These are phyloP conservation scores for Strigomonas oncopelti DNA, from an alignment of 208 protist genomes.

Conservation along the genomic window DNA sequence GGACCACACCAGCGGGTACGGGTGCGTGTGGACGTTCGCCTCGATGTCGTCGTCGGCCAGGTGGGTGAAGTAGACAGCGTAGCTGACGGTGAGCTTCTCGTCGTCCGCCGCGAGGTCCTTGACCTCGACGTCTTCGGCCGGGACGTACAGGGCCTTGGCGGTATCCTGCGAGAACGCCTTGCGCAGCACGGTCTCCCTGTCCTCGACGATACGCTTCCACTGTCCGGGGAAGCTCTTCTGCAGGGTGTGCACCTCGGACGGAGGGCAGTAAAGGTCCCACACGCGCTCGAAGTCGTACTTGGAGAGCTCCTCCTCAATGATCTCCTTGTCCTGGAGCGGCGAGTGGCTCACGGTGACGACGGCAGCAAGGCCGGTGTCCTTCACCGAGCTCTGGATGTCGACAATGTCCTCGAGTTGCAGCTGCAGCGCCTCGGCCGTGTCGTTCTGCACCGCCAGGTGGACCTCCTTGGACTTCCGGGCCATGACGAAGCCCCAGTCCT, in stretches of 20 bases:
- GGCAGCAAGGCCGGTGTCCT: conserved; percentile 16
- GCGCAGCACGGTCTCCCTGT: conserved; percentile 12
- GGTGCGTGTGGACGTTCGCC: conserved; percentile 13
- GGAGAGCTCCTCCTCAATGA: conserved; percentile 42
- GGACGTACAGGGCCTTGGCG: conserved; percentile 24
- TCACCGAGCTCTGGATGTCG: conserved; percentile 18
- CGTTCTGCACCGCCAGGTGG: conserved; percentile 30
- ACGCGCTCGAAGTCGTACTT: conserved; percentile 32
- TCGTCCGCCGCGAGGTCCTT: conserved; percentile 15
- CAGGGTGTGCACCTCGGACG: conserved; percentile 15
- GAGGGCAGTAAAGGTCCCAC: conserved; percentile 50
- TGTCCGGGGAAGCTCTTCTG: conserved; percentile 30
- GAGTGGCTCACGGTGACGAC: conserved; percentile 28
- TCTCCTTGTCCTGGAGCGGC: conserved; percentile 31
- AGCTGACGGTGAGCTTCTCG: conserved; percentile 28
- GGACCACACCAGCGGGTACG: conserved; percentile 24
- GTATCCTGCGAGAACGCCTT: conserved; percentile 41
- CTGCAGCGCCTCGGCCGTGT: conserved; percentile 32
- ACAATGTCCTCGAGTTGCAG: conserved; percentile 24
- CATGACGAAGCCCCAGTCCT: conserved; percentile 46
- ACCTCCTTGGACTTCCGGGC: conserved; percentile 17
- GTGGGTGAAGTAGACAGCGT: conserved; percentile 24
- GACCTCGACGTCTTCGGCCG: conserved; percentile 24
- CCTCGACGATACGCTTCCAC: conserved; percentile 35
- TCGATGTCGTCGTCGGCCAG: conserved; percentile 12